phyloP scores from a whole-genome alignment of 805 yeast species.

The Lipomyces anomalus region DNA sequence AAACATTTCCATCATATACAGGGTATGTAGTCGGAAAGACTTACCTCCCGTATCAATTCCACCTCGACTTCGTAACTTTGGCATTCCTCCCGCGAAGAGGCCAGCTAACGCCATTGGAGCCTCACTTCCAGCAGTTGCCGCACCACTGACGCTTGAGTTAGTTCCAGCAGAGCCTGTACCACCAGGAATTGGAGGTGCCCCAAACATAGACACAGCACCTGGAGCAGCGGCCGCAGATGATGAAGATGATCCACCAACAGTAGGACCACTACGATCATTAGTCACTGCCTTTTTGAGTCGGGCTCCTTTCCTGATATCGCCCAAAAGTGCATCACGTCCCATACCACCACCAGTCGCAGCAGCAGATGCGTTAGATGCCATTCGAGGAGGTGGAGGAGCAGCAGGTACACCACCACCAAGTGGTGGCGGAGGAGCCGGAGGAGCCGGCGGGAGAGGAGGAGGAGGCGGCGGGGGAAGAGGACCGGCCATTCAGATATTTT shows the following conservation, averaged over 20 bases:
- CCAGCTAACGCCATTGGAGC: conserved; percentile 47
- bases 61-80: conserved; percentile 54
- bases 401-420: conserved; percentile 10
- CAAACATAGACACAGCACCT: conserved; percentile 16
- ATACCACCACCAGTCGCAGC: conserved; percentile 4
- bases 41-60: conserved; percentile 27
- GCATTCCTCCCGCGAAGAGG: conserved; percentile 73
- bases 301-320: conserved; percentile 74
- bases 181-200: conserved; percentile 26
- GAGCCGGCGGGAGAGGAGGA: conserved; percentile 22
- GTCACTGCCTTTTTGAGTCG: conserved; percentile 58
- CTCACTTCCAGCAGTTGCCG: conserved; percentile 20
- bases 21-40: too few species aligned
- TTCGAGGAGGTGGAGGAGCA: conserved; percentile 18
- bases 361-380: neutral
- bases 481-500: conserved; percentile 11
- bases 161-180: conserved; percentile 10
- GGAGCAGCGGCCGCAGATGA: conserved; percentile 10
- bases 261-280: conserved; percentile 60
- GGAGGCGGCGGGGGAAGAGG: conserved; percentile 26
- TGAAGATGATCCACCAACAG: conserved; percentile 32
- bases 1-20: too few species aligned
- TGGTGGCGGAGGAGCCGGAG: conserved; percentile 24
- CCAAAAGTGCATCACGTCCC: conserved; percentile 44
- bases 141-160: conserved; percentile 22